A percentile compares a stretch with the other conserved stretches of the same genome.
Evolutionary conservation across 257 asterid genomes (phyloP).

Genomic region (Nicotiana obtusifolia): DNA sequence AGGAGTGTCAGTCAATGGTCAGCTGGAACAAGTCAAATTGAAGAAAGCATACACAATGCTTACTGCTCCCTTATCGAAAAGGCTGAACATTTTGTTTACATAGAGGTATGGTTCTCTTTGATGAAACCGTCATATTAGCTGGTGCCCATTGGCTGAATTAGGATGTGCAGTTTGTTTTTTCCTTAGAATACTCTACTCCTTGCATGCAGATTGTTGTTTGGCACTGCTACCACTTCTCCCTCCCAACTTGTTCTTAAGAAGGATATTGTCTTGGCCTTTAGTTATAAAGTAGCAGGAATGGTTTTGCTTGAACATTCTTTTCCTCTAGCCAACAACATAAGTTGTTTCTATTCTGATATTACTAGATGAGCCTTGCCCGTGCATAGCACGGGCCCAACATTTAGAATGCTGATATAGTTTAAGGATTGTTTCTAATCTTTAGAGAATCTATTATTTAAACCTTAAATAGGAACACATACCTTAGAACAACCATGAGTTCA

Average conservation of each 20-base stretch:
- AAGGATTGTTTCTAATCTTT: no score
- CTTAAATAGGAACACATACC: no score
- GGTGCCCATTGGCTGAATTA: background rate
- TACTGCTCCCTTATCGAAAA: slow-evolving; percentile 88
- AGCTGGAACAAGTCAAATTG: slow-evolving; percentile 94
- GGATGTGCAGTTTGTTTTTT: background rate
- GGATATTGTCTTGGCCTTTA: background rate
- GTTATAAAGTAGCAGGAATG: background rate
- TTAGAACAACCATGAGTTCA: no score
- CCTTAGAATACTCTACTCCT: background rate
- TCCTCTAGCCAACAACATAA: background rate
- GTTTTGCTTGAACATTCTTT: background rate
- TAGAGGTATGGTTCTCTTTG: slow-evolving; percentile 54
- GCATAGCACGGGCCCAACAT: no score
- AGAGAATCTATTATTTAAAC: no score
- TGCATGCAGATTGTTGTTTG: background rate
- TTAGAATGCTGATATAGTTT: no score
- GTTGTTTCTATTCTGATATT: background rate
- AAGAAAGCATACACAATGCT: slow-evolving; percentile 88
- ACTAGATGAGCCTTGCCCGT: no score
- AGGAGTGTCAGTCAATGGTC: slow-evolving; percentile 99
- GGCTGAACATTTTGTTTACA: slow-evolving; percentile 84
- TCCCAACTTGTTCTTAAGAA: slow-evolving; percentile 1
- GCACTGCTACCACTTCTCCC: background rate
- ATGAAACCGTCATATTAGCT: background rate